Base-by-base conservation (phyloP, 1,139 yeast species). In the Yamadazyma epiphylla region DNA sequence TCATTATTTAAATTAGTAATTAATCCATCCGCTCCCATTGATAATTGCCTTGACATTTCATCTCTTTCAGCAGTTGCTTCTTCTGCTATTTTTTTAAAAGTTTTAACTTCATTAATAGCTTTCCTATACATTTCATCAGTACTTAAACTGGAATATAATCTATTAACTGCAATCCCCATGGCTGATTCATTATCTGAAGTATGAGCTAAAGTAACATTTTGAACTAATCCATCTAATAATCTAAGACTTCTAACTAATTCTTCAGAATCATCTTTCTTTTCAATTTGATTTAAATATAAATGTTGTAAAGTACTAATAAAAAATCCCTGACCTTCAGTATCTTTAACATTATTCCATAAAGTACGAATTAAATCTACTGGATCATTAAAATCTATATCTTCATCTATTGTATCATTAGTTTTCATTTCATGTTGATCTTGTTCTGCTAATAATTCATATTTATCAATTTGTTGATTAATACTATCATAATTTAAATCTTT, bases 61-160 rank as follows among this genome's bases (percentile, higher is more conserved):
- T 87, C 96, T 33, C 94, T 71, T 52, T 89, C 96, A 1, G 94
- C 94, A 24, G 77, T 72, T 5, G 94, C 85, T 46, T 83, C 88
- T 45, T 84, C 94, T 0, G 86, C 84, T 25, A 72, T 67, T 45
- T 76, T 79, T 27, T 75, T 74, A 26, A 81, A 60, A 17, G 74
- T 79, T 41, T 80, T 79, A 12, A 82, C 80, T 42, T 89, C 96
- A 27, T 72, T 58, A 32, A 83, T 64, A 0, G 96, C 95, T 35
- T 81, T 71, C 32, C 84, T 68, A 13, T 95, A 96, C 55, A 83
- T 84, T 38, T 88, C 96, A 55, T 91, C 98, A 0, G 96, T 86
- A 44, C 81, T 81, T 55, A 89, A 71, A n/a, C 88, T 74, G 31
- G 87, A 78, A 38, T 78, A 71, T 33, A 91, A 67, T 39, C 82